These are phyloP conservation scores for Clonostachys solani DNA, from an alignment of 2,329 filamentous ascomycete genomes.

Conservation along the genomic window DNA sequence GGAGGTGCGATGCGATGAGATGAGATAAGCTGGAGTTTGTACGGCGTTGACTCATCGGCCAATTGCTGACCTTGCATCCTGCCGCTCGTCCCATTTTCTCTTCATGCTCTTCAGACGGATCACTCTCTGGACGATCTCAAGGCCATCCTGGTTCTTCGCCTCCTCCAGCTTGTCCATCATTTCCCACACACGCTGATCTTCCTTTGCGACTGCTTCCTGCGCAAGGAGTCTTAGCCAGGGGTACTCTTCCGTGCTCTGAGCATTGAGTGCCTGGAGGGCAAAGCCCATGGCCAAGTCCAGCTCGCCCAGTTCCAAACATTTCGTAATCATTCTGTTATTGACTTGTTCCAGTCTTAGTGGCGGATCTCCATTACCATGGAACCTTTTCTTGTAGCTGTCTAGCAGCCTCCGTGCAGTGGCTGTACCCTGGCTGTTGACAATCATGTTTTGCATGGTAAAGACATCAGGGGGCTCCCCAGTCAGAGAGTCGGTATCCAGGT, in stretches of 20 bases:
- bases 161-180: conserved; percentile 20
- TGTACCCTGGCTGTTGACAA: conserved; percentile 16
- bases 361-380: conserved; percentile 7
- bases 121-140: conserved; percentile 12
- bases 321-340: conserved; percentile 18
- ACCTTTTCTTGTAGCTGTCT: conserved; percentile 18
- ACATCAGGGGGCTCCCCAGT: conserved; percentile 17
- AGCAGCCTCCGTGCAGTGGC: conserved; percentile 16
- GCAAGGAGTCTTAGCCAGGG: conserved; percentile 1
- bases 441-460: conserved; percentile 19
- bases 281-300: conserved; percentile 27
- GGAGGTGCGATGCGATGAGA: too few species aligned
- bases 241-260: neutral
- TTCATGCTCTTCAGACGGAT: conserved; percentile 10
- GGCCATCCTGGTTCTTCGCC: conserved; percentile 9
- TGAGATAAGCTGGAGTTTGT: too few species aligned
- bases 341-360: conserved; percentile 6
- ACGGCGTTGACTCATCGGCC: too few species aligned
- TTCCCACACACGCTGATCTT: conserved; percentile 24
- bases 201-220: conserved; percentile 13
- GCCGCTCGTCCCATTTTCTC: too few species aligned
- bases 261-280: conserved; percentile 3
- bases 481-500: conserved; percentile 17
- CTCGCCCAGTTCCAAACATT: conserved; percentile 18
- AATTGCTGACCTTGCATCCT: too few species aligned